Evolutionary conservation across 805 yeast genomes (phyloP).

Genomic region (Metschnikowia peoriensis): DNA sequence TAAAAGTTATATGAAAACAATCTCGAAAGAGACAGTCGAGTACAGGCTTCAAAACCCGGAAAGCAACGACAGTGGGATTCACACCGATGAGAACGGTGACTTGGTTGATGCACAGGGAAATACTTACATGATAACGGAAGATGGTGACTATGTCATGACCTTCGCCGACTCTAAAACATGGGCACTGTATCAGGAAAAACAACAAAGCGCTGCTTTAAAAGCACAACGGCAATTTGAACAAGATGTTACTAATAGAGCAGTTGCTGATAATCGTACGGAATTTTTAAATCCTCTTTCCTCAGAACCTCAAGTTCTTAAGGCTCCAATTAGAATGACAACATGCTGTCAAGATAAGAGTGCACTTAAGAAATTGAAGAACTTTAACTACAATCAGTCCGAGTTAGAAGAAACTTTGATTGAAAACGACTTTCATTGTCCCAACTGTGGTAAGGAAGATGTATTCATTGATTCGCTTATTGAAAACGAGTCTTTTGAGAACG

Average conservation of each 20-base stretch:
- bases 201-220: slow-evolving; percentile 47
- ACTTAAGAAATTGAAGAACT: slow-evolving; percentile 52
- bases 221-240: slow-evolving; percentile 52
- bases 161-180: slow-evolving; percentile 91
- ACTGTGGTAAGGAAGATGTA: slow-evolving; percentile 71
- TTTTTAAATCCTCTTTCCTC: slow-evolving; percentile 62
- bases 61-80: slow-evolving; percentile 27
- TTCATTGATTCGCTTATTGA: slow-evolving; percentile 67
- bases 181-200: slow-evolving; percentile 78
- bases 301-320: slow-evolving; percentile 48
- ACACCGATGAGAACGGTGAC: slow-evolving; percentile 43
- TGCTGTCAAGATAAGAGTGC: slow-evolving; percentile 64
- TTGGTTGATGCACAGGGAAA: slow-evolving; percentile 46
- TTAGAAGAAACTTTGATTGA: slow-evolving; percentile 58
- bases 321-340: slow-evolving; percentile 75
- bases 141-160: slow-evolving; percentile 95
- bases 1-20: slow-evolving; percentile 80
- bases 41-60: slow-evolving; percentile 40
- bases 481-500: slow-evolving; percentile 57
- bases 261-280: slow-evolving; percentile 34
- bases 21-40: slow-evolving; percentile 71
- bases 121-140: slow-evolving; percentile 83
- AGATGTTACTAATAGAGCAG: slow-evolving; percentile 30
- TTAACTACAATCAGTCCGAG: slow-evolving; percentile 35
- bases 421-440: slow-evolving; percentile 87